These are phyloP conservation scores for Amylocystis lapponica DNA, from an alignment of 768 basidiomycete genomes.

Conservation along the genomic window DNA sequence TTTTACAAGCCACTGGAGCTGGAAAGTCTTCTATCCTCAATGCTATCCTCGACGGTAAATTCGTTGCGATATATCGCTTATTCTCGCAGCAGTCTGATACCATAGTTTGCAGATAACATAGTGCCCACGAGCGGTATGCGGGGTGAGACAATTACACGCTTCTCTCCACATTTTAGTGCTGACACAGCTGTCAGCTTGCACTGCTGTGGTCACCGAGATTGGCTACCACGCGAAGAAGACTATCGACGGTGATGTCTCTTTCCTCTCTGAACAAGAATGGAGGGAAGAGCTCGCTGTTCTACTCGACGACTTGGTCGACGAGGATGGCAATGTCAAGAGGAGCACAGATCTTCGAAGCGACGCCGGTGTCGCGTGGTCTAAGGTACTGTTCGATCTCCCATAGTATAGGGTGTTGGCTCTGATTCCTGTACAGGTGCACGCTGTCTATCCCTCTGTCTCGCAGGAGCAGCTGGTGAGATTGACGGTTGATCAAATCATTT, in stretches of 20 bases:
- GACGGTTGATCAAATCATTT: conserved; percentile 46
- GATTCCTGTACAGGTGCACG: conserved; percentile 50
- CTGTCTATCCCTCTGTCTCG: conserved; percentile 49
- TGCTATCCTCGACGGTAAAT: conserved; percentile 51
- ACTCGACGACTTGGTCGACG: conserved; percentile 52
- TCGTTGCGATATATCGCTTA: neutral
- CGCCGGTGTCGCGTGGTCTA: conserved; percentile 57
- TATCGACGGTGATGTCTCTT: conserved; percentile 56
- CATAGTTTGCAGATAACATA: conserved; percentile 60
- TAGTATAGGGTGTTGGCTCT: neutral
- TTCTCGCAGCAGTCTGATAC: neutral
- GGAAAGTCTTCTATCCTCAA: conserved; percentile 60
- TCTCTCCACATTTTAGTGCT: neutral
- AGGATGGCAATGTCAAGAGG: conserved; percentile 48
- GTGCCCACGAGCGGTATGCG: conserved; percentile 66
- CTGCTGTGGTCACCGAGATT: conserved; percentile 60
- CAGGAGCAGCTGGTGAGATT: conserved; percentile 44
- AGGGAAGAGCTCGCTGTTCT: conserved; percentile 49
- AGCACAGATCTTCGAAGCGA: conserved; percentile 51
- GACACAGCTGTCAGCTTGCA: conserved; percentile 42
- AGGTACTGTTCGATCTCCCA: conserved; percentile 28
- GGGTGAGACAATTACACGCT: conserved; percentile 27
- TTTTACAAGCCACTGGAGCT: conserved; percentile 45
- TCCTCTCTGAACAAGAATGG: conserved; percentile 54
- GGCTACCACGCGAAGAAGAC: conserved; percentile 47